These are phyloP conservation scores for Solanum medicagineum DNA, from an alignment of 257 asterid species.

Conservation along the genomic window DNA sequence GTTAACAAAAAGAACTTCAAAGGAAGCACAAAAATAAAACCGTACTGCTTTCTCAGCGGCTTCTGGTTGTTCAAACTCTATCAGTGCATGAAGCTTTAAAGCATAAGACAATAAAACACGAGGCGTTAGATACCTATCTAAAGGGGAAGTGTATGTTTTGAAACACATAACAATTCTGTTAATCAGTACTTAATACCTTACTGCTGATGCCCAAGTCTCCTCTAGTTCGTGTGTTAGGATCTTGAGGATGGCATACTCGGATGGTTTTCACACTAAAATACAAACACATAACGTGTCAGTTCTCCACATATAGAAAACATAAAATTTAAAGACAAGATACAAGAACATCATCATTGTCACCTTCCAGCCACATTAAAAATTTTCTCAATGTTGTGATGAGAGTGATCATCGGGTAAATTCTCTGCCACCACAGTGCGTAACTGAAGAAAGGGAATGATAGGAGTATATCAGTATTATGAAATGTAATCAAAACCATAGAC, in stretches of 20 bases:
- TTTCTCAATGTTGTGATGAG: slow-evolving; percentile 92
- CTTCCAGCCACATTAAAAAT: slow-evolving; percentile 80
- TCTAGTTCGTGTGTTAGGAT: slow-evolving; percentile 53
- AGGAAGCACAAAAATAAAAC: not conserved
- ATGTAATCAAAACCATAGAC: not conserved
- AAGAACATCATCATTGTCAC: slow-evolving; percentile 29
- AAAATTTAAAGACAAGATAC: not conserved
- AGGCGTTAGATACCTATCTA: not conserved
- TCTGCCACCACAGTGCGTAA: slow-evolving; percentile 83
- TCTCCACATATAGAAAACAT: not conserved
- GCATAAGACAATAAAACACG: not conserved
- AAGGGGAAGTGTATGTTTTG: not conserved
- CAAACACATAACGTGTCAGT: not conserved
- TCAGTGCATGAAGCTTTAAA: slow-evolving; percentile 73
- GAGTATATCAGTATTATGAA: not conserved
- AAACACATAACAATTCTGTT: not conserved
- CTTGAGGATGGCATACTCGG: slow-evolving; percentile 93
- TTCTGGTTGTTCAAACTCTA: slow-evolving; percentile 71
- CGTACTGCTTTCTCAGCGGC: slow-evolving; percentile 89
- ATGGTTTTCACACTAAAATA: slow-evolving; percentile 58
- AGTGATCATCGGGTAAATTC: slow-evolving; percentile 90
- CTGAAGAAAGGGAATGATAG: slow-evolving; percentile 16
- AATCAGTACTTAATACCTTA: slow-evolving; percentile 28
- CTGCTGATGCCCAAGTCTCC: slow-evolving; percentile 64
- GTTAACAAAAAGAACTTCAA: not conserved